Conservation (phyloP, 2,329 filamentous ascomycete genomes). For the Leptographium lundbergii region DNA sequence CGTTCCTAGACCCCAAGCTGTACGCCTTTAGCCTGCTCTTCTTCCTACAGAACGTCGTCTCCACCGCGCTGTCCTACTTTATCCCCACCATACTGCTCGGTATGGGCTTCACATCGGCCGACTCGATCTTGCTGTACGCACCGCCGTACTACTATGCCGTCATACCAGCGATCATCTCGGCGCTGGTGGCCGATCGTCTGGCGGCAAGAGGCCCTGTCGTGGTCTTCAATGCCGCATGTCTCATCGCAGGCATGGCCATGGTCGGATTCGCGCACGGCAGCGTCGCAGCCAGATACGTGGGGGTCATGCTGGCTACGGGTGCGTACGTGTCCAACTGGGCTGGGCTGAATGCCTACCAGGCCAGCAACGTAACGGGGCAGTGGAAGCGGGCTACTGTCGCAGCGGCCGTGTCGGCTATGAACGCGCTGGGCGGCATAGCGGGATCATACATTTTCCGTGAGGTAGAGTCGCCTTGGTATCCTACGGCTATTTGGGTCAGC, state of each 20-base stretch:
- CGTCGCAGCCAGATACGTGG: conserved; percentile 50
- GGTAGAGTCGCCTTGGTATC: not conserved
- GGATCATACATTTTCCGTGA: conserved; percentile 57
- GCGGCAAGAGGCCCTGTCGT: conserved; percentile 53
- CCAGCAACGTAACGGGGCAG: conserved; percentile 77
- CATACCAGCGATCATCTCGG: conserved; percentile 45
- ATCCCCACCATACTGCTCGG: conserved; percentile 59
- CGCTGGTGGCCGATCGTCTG: conserved; percentile 55
- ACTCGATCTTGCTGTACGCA: conserved; percentile 57
- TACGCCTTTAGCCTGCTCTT: conserved; percentile 49
- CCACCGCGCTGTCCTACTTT: conserved; percentile 67
- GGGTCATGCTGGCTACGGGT: conserved; percentile 60
- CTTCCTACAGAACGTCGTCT: conserved; percentile 55
- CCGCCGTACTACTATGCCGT: conserved; percentile 55
- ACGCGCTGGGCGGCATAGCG: conserved; percentile 66
- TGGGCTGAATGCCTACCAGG: conserved; percentile 63
- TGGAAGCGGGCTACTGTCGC: conserved; percentile 76
- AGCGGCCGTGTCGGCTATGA: conserved; percentile 61
- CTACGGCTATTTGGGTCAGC: not conserved
- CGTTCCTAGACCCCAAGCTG: conserved; percentile 39
- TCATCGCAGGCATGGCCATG: conserved; percentile 49
- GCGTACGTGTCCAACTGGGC: conserved; percentile 69
- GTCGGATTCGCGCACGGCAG: conserved; percentile 44
- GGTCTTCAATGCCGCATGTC: conserved; percentile 43
- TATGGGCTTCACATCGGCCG: conserved; percentile 51